A percentile compares a stretch with the other conserved stretches of the same genome.
Evolutionary conservation across 2,329 filamentous ascomycete genomes (phyloP).

Genomic region (Pseudopyricularia javanii): DNA sequence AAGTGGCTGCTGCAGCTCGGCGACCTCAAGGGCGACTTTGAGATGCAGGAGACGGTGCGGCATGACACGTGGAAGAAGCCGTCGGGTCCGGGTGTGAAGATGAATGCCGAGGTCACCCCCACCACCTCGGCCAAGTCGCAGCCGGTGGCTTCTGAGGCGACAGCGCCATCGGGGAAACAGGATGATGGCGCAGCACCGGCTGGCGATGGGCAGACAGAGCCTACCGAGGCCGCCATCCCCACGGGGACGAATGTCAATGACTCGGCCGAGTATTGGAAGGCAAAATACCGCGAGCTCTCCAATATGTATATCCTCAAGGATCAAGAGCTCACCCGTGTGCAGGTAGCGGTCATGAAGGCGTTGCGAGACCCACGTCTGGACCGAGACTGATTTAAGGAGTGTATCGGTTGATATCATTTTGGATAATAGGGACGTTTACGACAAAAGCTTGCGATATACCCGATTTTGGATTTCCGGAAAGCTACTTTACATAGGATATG

Average conservation of each 20-base stretch:
- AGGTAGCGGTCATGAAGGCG: constrained; percentile 26
- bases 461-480: not conserved
- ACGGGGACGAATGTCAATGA: constrained; percentile 8
- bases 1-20: constrained; percentile 46
- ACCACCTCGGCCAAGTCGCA: constrained; percentile 2
- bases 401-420: not conserved
- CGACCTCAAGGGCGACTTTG: constrained; percentile 36
- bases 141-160: constrained; percentile 1
- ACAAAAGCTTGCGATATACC: not conserved
- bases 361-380: constrained; percentile 10
- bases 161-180: constrained; percentile 1
- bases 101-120: constrained; percentile 6
- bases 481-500: too few relatives aligned
- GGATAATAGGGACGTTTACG: not conserved
- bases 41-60: constrained; percentile 35
- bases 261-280: constrained; percentile 32
- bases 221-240: not conserved
- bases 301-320: constrained; percentile 47
- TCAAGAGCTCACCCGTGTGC: constrained; percentile 32
- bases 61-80: constrained; percentile 25
- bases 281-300: constrained; percentile 44
- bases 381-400: not conserved
- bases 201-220: constrained; percentile 4
- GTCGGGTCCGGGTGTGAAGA: constrained; percentile 6
- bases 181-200: constrained; percentile 11